Conservation (phyloP, 176 grass and related monocot genomes). For the Secale cereale region DNA sequence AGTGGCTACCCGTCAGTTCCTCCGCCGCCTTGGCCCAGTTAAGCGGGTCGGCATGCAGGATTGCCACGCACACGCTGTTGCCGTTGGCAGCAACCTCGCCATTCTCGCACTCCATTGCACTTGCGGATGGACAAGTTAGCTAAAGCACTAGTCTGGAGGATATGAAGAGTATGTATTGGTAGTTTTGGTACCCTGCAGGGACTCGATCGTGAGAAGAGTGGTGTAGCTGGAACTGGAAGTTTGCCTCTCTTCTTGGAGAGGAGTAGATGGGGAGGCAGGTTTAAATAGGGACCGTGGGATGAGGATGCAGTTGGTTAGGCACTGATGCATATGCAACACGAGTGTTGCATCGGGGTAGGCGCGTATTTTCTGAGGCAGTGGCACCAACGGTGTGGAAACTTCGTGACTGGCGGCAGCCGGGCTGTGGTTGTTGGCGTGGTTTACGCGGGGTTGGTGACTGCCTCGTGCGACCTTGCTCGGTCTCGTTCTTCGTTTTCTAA, state of each 20-base stretch:
- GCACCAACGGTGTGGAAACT: background rate
- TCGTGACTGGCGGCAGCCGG: background rate
- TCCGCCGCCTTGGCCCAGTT: slow-evolving; percentile 54
- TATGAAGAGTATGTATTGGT: background rate
- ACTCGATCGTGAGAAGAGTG: slow-evolving; percentile 21
- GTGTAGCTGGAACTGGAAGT: background rate
- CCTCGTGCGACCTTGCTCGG: background rate
- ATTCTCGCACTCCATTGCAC: slow-evolving; percentile 34
- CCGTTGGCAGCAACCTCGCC: slow-evolving; percentile 10
- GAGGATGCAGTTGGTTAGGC: background rate
- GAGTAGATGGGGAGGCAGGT: background rate
- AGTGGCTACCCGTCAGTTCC: slow-evolving; percentile 46
- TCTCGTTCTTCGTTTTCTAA: background rate
- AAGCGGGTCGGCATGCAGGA: slow-evolving; percentile 38
- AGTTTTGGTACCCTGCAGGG: background rate
- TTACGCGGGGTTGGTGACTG: slow-evolving; percentile 26
- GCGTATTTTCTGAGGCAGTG: background rate
- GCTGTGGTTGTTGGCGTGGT: too few species aligned
- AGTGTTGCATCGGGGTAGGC: background rate
- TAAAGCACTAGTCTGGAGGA: background rate
- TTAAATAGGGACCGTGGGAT: slow-evolving; percentile 52
- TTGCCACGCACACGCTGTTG: slow-evolving; percentile 15
- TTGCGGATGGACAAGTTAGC: background rate
- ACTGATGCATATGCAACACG: background rate
- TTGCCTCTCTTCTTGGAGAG: slow-evolving; percentile 35